A percentile compares a stretch with the other conserved stretches of the same genome.
phyloP scores from a whole-genome alignment of 352 stramenopile species.

The Phytophthora pistaciae region DNA sequence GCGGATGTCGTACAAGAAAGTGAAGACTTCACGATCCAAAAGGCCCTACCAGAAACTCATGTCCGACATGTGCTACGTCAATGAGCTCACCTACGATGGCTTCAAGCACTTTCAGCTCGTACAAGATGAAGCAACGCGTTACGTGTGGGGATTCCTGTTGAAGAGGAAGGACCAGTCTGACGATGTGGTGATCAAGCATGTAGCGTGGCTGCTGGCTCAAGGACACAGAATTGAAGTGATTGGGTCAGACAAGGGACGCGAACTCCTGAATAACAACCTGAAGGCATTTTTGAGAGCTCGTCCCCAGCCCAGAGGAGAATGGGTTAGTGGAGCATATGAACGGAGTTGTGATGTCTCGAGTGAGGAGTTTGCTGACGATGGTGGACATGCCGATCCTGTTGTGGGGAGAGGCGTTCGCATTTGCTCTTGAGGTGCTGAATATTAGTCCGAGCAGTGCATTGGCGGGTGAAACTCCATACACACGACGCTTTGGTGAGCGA shows the following conservation, averaged over 20 bases:
- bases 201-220: neutral
- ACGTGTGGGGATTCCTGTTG: neutral
- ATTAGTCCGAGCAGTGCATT: neutral
- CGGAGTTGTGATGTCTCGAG: neutral
- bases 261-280: neutral
- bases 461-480: slow-evolving; percentile 9
- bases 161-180: neutral
- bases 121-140: neutral
- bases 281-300: neutral
- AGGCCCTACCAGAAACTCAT: neutral
- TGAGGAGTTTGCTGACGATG: neutral
- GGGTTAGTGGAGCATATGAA: neutral
- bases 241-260: neutral
- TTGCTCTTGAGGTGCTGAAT: neutral
- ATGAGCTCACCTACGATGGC: slow-evolving; percentile 3
- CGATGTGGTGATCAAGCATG: neutral
- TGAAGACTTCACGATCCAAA: neutral
- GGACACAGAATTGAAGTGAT: neutral
- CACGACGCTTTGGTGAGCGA: slow-evolving; percentile 6
- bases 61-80: slow-evolving; percentile 1
- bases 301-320: neutral
- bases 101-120: slow-evolving; percentile 1
- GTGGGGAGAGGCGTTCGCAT: neutral
- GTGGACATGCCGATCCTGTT: neutral
- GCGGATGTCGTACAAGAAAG: slow-evolving; percentile 1